Evolutionary conservation across 192 early-diverging fungal genomes (phyloP).

Genomic region (Backusella macrospora): DNA sequence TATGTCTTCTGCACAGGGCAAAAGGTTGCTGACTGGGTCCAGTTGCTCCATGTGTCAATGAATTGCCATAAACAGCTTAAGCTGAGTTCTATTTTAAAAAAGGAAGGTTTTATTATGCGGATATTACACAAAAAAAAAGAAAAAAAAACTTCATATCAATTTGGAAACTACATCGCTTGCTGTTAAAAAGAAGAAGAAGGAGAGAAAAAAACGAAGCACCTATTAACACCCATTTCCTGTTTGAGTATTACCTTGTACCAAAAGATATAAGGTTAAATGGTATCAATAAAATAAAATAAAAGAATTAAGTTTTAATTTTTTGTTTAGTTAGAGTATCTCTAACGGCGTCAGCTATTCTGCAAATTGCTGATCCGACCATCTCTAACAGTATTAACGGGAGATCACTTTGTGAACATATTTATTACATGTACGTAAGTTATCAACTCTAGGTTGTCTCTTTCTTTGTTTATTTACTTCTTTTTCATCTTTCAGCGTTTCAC

Average conservation of each 20-base stretch:
- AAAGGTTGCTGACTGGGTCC: conserved; percentile 24
- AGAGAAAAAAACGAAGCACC: background rate
- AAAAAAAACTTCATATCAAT: conserved; percentile 29
- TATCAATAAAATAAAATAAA: background rate
- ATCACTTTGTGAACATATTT: too few species aligned
- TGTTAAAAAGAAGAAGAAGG: too few species aligned
- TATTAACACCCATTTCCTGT: background rate
- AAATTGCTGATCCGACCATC: too few species aligned
- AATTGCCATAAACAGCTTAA: conserved; percentile 43
- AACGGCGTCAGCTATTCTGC: too few species aligned
- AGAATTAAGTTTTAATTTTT: background rate
- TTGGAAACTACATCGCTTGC: too few species aligned
- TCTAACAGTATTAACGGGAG: background rate
- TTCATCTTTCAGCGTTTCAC: background rate
- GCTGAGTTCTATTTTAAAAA: conserved; percentile 32
- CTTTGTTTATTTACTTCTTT: background rate
- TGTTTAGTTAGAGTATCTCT: background rate
- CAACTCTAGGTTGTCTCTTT: background rate
- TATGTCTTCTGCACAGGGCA: conserved; percentile 38
- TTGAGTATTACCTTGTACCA: background rate
- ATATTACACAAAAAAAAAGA: conserved; percentile 41
- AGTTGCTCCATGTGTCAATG: conserved; percentile 49
- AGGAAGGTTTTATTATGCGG: too few species aligned
- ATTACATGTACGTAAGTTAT: background rate
- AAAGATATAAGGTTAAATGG: background rate